phyloP scores from a whole-genome alignment of 768 basidiomycete genomes.

The Phaffia australis region DNA sequence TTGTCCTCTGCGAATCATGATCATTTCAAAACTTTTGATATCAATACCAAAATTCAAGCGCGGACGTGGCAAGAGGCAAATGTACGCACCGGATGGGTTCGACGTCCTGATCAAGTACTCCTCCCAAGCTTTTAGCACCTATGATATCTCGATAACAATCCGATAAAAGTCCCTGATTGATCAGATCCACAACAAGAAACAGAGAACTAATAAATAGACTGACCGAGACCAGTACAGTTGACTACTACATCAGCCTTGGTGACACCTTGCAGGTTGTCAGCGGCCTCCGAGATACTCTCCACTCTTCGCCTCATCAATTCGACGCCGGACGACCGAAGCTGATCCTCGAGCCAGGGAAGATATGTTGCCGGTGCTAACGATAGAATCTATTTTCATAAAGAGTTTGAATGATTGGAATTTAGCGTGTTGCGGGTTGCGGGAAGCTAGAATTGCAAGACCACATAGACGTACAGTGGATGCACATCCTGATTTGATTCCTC shows the following conservation, averaged over 20 bases:
- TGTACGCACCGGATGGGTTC: conserved; percentile 17
- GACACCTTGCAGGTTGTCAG: conserved; percentile 33
- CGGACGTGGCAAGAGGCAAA: too few species aligned
- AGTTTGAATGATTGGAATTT: too few species aligned
- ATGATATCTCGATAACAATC: neutral
- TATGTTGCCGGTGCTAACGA: conserved; percentile 38
- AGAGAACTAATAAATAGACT: too few species aligned
- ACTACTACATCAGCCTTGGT: conserved; percentile 42
- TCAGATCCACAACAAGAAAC: too few species aligned
- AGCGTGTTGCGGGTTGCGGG: too few species aligned
- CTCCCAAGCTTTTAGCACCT: conserved; percentile 21
- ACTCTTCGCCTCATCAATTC: conserved; percentile 43
- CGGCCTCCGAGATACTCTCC: conserved; percentile 44
- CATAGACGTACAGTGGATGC: conserved; percentile 9
- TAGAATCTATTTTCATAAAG: neutral
- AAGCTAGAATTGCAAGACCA: too few species aligned
- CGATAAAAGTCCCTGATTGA: too few species aligned
- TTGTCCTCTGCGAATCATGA: conserved; percentile 6
- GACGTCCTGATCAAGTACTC: conserved; percentile 13
- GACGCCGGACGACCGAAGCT: conserved; percentile 42
- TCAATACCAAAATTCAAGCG: too few species aligned
- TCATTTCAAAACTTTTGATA: too few species aligned
- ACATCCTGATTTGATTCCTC: conserved; percentile 8
- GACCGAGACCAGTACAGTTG: conserved; percentile 50
- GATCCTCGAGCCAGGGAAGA: conserved; percentile 45